Percentiles rank a stretch among this genome's conserved stretches.
These are phyloP conservation scores for Exophiala phaeomuriformis DNA, from an alignment of 2,329 filamentous ascomycete genomes.

Conservation along the genomic window DNA sequence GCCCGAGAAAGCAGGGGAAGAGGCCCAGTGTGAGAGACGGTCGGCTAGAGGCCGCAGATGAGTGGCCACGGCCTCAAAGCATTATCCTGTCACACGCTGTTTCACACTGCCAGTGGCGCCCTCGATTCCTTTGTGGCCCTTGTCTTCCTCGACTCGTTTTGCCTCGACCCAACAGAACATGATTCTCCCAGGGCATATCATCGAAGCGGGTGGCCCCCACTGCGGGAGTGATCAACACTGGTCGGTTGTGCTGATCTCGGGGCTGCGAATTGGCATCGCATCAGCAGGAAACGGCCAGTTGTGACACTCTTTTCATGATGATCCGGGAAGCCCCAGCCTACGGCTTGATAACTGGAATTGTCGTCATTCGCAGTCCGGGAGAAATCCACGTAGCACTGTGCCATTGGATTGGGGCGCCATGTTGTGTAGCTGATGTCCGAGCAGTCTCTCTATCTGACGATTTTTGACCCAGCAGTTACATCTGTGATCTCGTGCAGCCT, in stretches of 20 bases:
- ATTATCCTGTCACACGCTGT: constrained; percentile 19
- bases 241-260: constrained; percentile 21
- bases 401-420: constrained; percentile 15
- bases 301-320: constrained; percentile 6
- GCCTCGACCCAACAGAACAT: not conserved
- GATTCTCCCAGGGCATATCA: constrained; percentile 5
- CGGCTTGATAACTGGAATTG: constrained; percentile 7
- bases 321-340: constrained; percentile 10
- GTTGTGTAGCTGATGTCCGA: constrained; percentile 12
- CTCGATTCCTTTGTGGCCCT: constrained; percentile 10
- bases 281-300: constrained; percentile 20
- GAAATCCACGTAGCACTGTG: constrained; percentile 22
- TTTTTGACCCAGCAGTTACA: constrained; percentile 1
- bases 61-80: constrained; percentile 11
- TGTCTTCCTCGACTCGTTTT: constrained; percentile 7
- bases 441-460: constrained; percentile 8
- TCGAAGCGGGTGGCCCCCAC: constrained; percentile 12
- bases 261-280: constrained; percentile 19
- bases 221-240: constrained; percentile 13
- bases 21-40: constrained; percentile 16
- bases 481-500: constrained; percentile 5
- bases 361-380: constrained; percentile 15
- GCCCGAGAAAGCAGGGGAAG: constrained; percentile 16
- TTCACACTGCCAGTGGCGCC: constrained; percentile 14
- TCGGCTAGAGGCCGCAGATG: constrained; percentile 17